Base-by-base conservation (phyloP, 768 basidiomycete genomes). In the Butyriboletus loyo region DNA sequence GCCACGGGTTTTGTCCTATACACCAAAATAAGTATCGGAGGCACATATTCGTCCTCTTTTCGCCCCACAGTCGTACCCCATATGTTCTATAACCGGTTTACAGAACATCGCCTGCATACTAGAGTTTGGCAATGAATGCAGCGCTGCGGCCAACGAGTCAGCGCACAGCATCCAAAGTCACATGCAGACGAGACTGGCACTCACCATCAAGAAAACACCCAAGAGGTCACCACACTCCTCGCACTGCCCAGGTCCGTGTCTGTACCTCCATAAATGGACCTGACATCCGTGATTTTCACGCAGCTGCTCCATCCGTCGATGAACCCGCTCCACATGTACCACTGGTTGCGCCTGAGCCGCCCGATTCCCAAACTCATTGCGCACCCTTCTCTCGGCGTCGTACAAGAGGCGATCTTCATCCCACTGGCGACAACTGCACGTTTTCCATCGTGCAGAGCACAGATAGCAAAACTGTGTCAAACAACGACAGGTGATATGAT, bases 371-470 rank as follows among this genome's bases (percentile, higher is more conserved):
- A 66, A 66, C 32, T 68, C 44, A 19, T 67, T 68, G 1, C 54
- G 41, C 15, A 63, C 60, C 11, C 67, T 46, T 42, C 65, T 55
- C 11, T 62, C 52, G 0, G 67, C 66, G 25, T 69, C 65, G 28
- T 55, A 13, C 14, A 66, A 2, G 10, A 80, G 65, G 6, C 72
- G 66, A 0, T 57, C 46, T 52, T 87, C 86, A 7, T 87, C 84
- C 84, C 85, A 88, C 40, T 83, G 83, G 0, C 71, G 71, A 54
- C 87, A 89, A 0, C 2, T 5, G 50, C 87, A 90, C 0, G 67
- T 75, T 67, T 82, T 86, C 86, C 86, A 89, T 10, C 54, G 70
- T 27, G 63, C 75, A 0, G 80, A 80, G 60, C 87, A 89, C 9
- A 83, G 44, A 60, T 88, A 86, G 59, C 85, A 87, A 64, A 87